Conservation (phyloP, 441 rosid species). For the Mallotus japonicus region DNA sequence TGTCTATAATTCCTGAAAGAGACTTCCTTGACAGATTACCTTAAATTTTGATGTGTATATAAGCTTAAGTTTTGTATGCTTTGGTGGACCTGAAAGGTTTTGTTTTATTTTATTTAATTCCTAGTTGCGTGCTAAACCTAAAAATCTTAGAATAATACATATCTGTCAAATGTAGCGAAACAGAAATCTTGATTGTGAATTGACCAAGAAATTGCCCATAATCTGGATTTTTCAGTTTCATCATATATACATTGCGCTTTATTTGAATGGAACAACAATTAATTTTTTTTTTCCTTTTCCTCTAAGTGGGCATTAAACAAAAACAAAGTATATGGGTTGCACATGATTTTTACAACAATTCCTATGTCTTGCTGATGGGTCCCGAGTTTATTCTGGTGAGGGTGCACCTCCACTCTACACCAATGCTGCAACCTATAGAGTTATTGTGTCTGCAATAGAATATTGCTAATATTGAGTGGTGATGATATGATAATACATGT, state of each 20-base stretch:
- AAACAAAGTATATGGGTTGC: not conserved
- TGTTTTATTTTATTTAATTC: too few species aligned
- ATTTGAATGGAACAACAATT: too few species aligned
- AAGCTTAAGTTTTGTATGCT: too few species aligned
- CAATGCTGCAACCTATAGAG: not conserved
- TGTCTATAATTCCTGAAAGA: too few species aligned
- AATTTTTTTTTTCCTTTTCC: too few species aligned
- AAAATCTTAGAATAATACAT: not conserved
- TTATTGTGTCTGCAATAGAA: not conserved
- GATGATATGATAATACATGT: too few species aligned
- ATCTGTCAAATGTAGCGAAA: slow-evolving; percentile 9
- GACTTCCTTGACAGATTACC: too few species aligned
- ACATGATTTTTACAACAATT: not conserved
- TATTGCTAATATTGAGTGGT: not conserved
- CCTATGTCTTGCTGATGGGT: not conserved
- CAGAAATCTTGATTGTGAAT: slow-evolving; percentile 15
- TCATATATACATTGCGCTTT: too few species aligned
- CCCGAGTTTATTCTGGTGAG: not conserved
- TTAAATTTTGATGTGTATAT: too few species aligned
- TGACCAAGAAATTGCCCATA: not conserved
- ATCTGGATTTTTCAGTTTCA: not conserved
- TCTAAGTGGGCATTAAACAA: too few species aligned
- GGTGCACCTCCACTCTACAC: not conserved
- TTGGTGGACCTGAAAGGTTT: not conserved
- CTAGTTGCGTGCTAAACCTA: slow-evolving; percentile 24